Conservation (phyloP, 1,139 yeast genomes). For the Debaryomyces robertsiae region DNA sequence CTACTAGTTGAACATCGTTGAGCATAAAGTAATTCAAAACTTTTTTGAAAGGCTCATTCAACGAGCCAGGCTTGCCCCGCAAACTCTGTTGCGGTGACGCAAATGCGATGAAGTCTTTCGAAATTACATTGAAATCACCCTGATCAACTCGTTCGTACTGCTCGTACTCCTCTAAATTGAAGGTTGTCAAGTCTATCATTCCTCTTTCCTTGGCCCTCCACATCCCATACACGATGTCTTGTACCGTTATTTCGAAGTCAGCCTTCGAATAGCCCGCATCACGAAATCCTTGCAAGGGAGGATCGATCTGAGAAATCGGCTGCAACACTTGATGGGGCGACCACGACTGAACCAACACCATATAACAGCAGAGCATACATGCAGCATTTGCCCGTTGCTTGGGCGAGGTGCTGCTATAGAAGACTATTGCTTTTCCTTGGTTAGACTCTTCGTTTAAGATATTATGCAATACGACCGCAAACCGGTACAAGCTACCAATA, state of each 20-base stretch:
- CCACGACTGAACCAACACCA: slow-evolving; percentile 96
- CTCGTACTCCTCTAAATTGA: slow-evolving; percentile 91
- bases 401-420: slow-evolving; percentile 81
- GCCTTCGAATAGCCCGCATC: slow-evolving; percentile 98
- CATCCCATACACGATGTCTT: slow-evolving; percentile 91
- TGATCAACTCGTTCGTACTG: slow-evolving; percentile 94
- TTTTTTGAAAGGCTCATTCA: slow-evolving; percentile 75
- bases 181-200: slow-evolving; percentile 81
- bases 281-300: slow-evolving; percentile 92
- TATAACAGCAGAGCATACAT: slow-evolving; percentile 88
- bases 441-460: slow-evolving; percentile 83
- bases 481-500: slow-evolving; percentile 88
- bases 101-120: slow-evolving; percentile 94
- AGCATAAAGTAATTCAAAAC: slow-evolving; percentile 75
- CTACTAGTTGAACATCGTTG: slow-evolving; percentile 83
- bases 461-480: slow-evolving; percentile 92
- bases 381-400: slow-evolving; percentile 92
- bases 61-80: slow-evolving; percentile 39
- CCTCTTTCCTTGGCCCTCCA: slow-evolving; percentile 98
- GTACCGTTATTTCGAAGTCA: slow-evolving; percentile 89
- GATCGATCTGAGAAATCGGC: slow-evolving; percentile 88
- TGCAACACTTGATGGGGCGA: slow-evolving; percentile 97
- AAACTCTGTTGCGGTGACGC: slow-evolving; percentile 89
- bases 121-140: slow-evolving; percentile 90
- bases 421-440: slow-evolving; percentile 86